Evolutionary conservation across 768 basidiomycete genomes (phyloP), one percentile per base, ranked within the genome.

Genomic region (Leucogyrophana mollusca): DNA sequence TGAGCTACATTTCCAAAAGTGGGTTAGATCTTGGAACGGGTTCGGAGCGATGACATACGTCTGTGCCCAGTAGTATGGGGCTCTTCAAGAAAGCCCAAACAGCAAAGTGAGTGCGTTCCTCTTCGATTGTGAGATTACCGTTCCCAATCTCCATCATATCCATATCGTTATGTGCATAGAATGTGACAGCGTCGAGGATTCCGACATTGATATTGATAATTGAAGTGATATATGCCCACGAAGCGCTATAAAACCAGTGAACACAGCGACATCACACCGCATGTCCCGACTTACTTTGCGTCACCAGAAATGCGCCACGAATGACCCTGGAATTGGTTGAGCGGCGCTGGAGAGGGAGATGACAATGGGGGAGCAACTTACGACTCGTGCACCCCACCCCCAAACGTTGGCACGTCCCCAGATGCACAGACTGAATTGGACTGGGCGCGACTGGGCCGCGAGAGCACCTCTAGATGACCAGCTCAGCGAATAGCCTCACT

Each of bases 121-220:
- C 78, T 47, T 73, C 56, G 20, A 74, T 62, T 2, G 75, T 76
- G 16, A 79, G 59, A 27, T 58, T 64, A 3, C 79, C 79, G 51
- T 80, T 80, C 25, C 78, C 73, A 27, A 75, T 73, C 50, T 75
- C 71, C 71, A 74, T 74, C 78, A 79, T 80, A 55, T 80, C 78
- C 78, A 80, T 79, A 47, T 81, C 79, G 46, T 79, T 78, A 52
- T 80, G 78, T 0, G 71, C 65, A 33, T 59, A 70, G 53, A 80
- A 81, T 43, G 73, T 64, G 50, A 74, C 62, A 16, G 67, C 62
- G 14, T 68, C 60, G 14, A 77, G 52, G 51, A 75, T 63, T 13
- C 62, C 56, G 9, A 70, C 73, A 47, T 79, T 78, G 16, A 57
- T 70, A 4, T 45, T 60, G 25, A 80, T 74, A 51, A 77, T 72